Evolutionary conservation across 148 eudicot species (phyloP).

Genomic region (Rhododendron griersonianum): DNA sequence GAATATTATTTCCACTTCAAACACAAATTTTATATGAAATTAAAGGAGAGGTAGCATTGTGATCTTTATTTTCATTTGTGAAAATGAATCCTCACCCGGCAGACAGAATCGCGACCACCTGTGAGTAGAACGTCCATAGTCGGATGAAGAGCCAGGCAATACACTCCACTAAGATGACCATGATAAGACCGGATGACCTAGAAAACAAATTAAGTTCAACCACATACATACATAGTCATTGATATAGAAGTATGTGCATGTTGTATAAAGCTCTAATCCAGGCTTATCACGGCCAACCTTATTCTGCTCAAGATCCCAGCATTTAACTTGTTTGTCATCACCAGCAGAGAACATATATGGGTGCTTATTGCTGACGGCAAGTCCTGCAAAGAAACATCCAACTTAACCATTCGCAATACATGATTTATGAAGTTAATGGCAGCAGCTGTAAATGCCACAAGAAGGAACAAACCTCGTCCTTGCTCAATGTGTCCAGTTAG

Average conservation of each 20-base stretch:
- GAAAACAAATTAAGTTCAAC: background rate
- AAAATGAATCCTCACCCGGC: constrained; percentile 57
- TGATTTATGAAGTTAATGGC: background rate
- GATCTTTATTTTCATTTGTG: background rate
- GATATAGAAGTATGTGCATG: background rate
- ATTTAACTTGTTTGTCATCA: constrained; percentile 95
- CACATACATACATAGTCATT: background rate
- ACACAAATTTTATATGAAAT: background rate
- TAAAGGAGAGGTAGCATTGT: background rate
- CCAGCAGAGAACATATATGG: constrained; percentile 34
- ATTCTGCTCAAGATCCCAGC: constrained; percentile 99
- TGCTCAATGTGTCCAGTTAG: too few relatives aligned
- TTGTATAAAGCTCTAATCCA: background rate
- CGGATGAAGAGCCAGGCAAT: too few relatives aligned
- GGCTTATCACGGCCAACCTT: constrained; percentile 43
- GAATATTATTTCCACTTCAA: too few relatives aligned
- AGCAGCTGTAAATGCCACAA: background rate
- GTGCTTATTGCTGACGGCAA: constrained; percentile 84
- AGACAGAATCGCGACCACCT: constrained; percentile 98
- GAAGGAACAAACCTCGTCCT: too few relatives aligned
- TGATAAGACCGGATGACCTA: constrained; percentile 64
- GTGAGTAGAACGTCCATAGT: constrained; percentile 17
- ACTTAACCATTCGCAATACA: background rate
- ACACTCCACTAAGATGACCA: too few relatives aligned
- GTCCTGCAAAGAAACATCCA: constrained; percentile 44